These are phyloP conservation scores for Byssoonygena ceratinophila DNA, from an alignment of 2,329 filamentous ascomycete genomes.

Conservation along the genomic window DNA sequence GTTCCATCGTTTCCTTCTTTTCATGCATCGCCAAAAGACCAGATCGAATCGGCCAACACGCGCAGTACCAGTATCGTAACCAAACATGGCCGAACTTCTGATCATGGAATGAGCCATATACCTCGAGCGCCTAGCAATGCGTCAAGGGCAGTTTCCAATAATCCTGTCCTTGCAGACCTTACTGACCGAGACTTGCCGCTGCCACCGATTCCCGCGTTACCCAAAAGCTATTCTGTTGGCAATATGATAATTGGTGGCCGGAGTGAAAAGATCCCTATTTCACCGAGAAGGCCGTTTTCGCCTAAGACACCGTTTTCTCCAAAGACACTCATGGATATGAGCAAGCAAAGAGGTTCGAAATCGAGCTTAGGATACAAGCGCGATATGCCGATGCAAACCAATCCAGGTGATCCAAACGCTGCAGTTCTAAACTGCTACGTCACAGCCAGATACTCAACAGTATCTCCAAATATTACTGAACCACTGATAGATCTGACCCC, in stretches of 20 bases:
- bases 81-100: background rate
- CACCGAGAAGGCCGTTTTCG: background rate
- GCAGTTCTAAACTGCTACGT: slow-evolving; percentile 4
- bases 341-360: background rate
- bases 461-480: background rate
- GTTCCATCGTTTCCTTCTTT: background rate
- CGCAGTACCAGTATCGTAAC: background rate
- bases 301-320: background rate
- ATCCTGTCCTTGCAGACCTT: background rate
- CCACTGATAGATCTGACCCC: slow-evolving; percentile 8
- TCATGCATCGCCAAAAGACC: background rate
- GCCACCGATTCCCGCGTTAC: slow-evolving; percentile 5
- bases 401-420: background rate
- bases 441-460: background rate
- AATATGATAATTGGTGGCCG: background rate
- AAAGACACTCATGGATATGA: background rate
- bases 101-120: background rate
- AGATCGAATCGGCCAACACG: background rate
- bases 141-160: background rate
- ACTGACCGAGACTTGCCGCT: slow-evolving; percentile 6
- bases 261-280: background rate
- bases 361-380: background rate
- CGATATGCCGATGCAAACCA: background rate
- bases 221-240: slow-evolving; percentile 10
- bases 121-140: background rate